Evolutionary conservation across 768 basidiomycete species (phyloP).

Genomic region (Amyloporia xantha): DNA sequence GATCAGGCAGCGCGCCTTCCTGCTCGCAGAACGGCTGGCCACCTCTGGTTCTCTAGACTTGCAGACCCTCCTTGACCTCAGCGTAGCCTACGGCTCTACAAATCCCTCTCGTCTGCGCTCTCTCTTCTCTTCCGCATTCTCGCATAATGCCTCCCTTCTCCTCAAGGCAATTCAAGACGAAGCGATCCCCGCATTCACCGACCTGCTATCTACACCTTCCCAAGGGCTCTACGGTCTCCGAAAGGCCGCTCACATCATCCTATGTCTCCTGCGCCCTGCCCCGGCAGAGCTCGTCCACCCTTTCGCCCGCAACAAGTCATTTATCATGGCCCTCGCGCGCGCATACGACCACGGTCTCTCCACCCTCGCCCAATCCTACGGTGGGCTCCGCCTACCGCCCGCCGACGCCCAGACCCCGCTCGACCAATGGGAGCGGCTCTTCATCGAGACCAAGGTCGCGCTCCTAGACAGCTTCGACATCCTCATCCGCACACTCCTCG

Average conservation of each 20-base stretch:
- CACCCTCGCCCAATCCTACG: conserved; percentile 51
- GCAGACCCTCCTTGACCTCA: conserved; percentile 54
- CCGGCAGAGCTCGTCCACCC: conserved; percentile 42
- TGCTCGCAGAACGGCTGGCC: conserved; percentile 52
- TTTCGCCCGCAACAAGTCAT: conserved; percentile 46
- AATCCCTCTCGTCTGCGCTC: conserved; percentile 38
- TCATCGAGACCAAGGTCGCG: conserved; percentile 68
- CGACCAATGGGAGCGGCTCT: conserved; percentile 66
- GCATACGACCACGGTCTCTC: conserved; percentile 56
- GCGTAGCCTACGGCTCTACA: conserved; percentile 45
- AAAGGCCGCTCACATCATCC: conserved; percentile 53
- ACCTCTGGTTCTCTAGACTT: conserved; percentile 37
- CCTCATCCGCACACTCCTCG: conserved; percentile 41
- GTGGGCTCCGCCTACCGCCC: conserved; percentile 35
- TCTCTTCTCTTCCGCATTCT: conserved; percentile 36
- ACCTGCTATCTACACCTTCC: conserved; percentile 36
- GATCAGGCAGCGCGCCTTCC: conserved; percentile 43
- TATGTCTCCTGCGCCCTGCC: conserved; percentile 45
- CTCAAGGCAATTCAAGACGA: conserved; percentile 31
- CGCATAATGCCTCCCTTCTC: conserved; percentile 28
- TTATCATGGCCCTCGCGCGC: conserved; percentile 49
- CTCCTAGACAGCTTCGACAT: conserved; percentile 66
- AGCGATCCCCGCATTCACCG: conserved; percentile 51
- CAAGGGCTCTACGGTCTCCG: conserved; percentile 58
- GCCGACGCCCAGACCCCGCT: conserved; percentile 16